Percentiles rank a stretch among this genome's conserved stretches.
These are phyloP conservation scores for Kitagawia praeruptora DNA, from an alignment of 129 eudicot genomes.

Conservation along the genomic window DNA sequence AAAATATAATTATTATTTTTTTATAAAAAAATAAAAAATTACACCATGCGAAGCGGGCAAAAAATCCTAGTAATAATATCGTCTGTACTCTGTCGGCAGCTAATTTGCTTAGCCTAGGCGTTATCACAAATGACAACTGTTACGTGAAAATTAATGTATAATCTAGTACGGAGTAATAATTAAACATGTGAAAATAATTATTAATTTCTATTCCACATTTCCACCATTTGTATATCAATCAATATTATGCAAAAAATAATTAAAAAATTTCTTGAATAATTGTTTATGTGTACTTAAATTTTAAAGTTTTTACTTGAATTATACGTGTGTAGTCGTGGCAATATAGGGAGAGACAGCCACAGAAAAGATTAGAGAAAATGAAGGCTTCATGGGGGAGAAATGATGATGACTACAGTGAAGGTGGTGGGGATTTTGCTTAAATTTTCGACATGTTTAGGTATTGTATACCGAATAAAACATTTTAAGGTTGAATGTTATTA, in stretches of 20 bases:
- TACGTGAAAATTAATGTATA: too few species aligned
- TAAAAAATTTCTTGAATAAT: background rate
- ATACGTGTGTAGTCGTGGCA: background rate
- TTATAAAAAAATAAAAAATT: too few species aligned
- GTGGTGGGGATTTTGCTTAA: conserved; percentile 13
- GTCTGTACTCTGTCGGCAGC: conserved; percentile 8
- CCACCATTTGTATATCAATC: too few species aligned
- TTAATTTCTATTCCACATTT: too few species aligned
- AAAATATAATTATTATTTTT: too few species aligned
- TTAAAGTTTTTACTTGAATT: conserved; percentile 4
- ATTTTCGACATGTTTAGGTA: background rate
- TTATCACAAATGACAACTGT: background rate
- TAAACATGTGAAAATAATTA: too few species aligned
- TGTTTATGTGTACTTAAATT: background rate
- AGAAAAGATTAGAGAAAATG: background rate
- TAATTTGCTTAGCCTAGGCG: conserved; percentile 6
- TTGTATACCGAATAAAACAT: conserved; percentile 16
- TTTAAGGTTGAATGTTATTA: too few species aligned
- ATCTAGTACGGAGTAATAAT: too few species aligned
- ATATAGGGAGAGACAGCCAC: background rate
- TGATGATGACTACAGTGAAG: conserved; percentile 3
- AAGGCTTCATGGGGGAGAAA: conserved; percentile 9
- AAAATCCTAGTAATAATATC: too few species aligned
- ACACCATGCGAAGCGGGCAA: too few species aligned
- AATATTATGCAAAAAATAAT: too few species aligned